Base-by-base conservation (phyloP, 495 filamentous ascomycete genomes). In the Podospora fimiseda region DNA sequence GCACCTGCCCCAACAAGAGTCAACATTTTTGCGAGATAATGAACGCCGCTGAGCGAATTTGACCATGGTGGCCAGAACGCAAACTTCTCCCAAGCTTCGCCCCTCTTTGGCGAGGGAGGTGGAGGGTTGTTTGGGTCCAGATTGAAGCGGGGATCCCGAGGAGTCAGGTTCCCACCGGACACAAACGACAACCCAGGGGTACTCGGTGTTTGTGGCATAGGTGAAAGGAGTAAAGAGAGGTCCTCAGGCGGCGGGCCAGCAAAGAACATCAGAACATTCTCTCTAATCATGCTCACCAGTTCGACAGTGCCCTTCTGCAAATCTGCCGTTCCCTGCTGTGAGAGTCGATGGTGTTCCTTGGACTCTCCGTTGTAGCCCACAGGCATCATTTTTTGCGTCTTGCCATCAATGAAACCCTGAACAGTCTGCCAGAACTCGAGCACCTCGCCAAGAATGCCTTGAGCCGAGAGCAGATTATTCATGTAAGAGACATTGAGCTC, bases 11-110 rank as follows among this genome's bases (percentile, higher is more conserved):
- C 90, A 16, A 96, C 80, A 13, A 94, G 74, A 3, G 79, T 76
- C 7, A 96, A 75, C 57, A 93, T 85, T 66, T 86, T 88, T 37
- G 81, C 76, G 11, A 98, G 78, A 59, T 96, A 96, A 64, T 94
- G 80, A 6, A 90, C 84, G 8, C 86, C 91, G 56, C 90, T 89
- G 14, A 98, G 68, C 0, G 90, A 90, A 61, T 96, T 97, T 4
- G 90, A 86, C 59, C 86, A 85, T 0, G 93, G 93, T 1, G 94
- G 90, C 88, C 94, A 96, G 69, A 98, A 98, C 1, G 93, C 92
- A 70, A 86, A 96, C 42, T 87, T 91, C 67, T 97, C 94, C 88
- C 90, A 90, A 4, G 85, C 58, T 60, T 95, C 89, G 27, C 89
- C 90, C 30, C 76, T 74, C 56, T 74, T 84, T 1, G 88, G 87